Conservation (phyloP, 495 filamentous ascomycete species). For the Xylona heveae region DNA sequence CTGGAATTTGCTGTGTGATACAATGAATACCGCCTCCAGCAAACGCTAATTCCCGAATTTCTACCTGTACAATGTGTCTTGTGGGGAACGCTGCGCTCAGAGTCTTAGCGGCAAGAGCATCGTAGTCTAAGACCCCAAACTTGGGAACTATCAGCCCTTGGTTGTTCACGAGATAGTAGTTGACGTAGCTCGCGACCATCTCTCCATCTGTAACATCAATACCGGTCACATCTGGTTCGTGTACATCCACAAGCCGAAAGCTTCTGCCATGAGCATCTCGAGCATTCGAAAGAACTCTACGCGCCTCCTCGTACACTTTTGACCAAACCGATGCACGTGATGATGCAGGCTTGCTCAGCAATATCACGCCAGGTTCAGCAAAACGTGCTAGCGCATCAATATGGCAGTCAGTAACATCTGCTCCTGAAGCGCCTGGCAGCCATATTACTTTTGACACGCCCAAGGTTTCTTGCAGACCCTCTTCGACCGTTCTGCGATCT, state of each 20-base stretch:
- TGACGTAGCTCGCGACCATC: constrained; percentile 16
- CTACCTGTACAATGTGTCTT: no score
- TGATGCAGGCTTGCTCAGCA: constrained; percentile 12
- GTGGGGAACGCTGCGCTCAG: no score
- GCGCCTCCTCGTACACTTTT: constrained; percentile 15
- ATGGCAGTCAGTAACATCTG: constrained; percentile 18
- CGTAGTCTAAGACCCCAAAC: no score
- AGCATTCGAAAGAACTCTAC: constrained; percentile 7
- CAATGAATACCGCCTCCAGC: no score
- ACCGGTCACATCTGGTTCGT: constrained; percentile 17
- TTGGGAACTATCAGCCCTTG: constrained; percentile 16
- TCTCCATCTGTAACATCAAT: no score
- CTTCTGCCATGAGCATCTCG: constrained; percentile 13
- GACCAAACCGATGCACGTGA: constrained; percentile 8
- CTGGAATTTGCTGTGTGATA: no score
- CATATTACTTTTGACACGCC: constrained; percentile 16
- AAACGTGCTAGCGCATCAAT: constrained; percentile 17
- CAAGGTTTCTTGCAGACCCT: constrained; percentile 10
- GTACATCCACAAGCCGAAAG: constrained; percentile 13
- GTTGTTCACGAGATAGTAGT: constrained; percentile 18
- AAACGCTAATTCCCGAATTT: no score
- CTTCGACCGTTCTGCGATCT: constrained; percentile 9
- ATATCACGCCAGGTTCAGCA: constrained; percentile 15
- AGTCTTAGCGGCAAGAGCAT: no score
- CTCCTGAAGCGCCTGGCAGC: constrained; percentile 14